Evolutionary conservation across 2,329 filamentous ascomycete species (phyloP), one percentile per base, ranked within the genome.

Genomic region (Colletotrichum chlorophyti): DNA sequence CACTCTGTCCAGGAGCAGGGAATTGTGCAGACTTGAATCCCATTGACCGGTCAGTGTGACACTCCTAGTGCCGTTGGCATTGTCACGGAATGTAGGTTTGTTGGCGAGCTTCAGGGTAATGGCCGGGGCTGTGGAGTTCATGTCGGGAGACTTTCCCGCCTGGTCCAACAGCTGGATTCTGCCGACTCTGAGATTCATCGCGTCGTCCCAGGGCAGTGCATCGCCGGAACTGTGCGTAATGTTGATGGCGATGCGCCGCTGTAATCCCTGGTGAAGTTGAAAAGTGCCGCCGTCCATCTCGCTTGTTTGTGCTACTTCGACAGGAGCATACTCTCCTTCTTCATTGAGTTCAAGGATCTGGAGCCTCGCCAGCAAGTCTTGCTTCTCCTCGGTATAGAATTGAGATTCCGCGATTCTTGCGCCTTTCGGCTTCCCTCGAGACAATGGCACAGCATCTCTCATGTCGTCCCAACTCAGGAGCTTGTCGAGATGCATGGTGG

Each of bases 391-490:
- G 0, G 89, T 91, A 67, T 89, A 96, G 70, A 96, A 99, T 65
- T 99, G 93, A 0, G 91, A 90, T 72, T 99, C 95, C 11, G 91
- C 88, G 64, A 99, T 88, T 10, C 95, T 84, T 12, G 61, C 59
- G 17, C 60, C 60, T 21, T 90, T 83, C 37, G 79, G 83, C 61
- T 82, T 84, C 37, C 79, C 78, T 53, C 83, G 82, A 15, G 84
- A 83, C 62, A 84, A 83, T 3, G 83, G 82, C 46, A 87, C 80
- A 15, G 85, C 83, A 72, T 99, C 94, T 58, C 94, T 88, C 88
- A 99, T 97, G 68, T 98, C 95, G 70, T 99, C 95, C 95, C 95
- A 99, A 76, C 95, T 99, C 11, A 97, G 84, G 47, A 99, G 82
- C 77, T 97, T 98, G 73, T 99, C 95, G 19, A 99, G 83, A 75